These are phyloP conservation scores for Papiliotrema nemorosa DNA, from an alignment of 1,284 basidiomycete species.

Conservation along the genomic window DNA sequence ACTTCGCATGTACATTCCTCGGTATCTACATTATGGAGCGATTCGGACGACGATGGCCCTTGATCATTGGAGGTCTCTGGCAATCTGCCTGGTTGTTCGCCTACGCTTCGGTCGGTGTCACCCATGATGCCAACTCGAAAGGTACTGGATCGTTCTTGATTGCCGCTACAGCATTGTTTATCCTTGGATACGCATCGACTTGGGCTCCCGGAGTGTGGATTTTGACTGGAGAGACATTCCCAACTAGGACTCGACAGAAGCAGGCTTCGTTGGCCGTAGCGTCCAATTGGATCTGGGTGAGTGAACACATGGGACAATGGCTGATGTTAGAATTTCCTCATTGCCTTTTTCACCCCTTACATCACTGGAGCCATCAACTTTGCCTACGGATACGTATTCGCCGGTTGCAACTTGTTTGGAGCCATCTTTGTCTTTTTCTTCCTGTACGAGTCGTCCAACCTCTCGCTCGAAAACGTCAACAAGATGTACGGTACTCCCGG, in stretches of 20 bases:
- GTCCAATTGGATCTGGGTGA: constrained; percentile 60
- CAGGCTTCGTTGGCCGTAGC: constrained; percentile 69
- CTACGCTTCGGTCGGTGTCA: constrained; percentile 70
- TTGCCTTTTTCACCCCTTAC: constrained; percentile 60
- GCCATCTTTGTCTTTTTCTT: constrained; percentile 65
- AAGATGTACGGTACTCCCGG: constrained; percentile 23
- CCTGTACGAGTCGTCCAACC: constrained; percentile 68
- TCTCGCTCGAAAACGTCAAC: constrained; percentile 68
- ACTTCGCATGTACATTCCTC: constrained; percentile 15
- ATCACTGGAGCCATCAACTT: constrained; percentile 55
- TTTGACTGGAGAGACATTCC: constrained; percentile 71
- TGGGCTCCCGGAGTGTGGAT: constrained; percentile 60
- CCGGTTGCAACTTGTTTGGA: constrained; percentile 50
- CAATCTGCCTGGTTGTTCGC: constrained; percentile 74
- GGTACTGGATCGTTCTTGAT: constrained; percentile 66
- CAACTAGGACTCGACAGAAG: constrained; percentile 63
- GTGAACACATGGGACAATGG: background rate
- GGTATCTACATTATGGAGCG: constrained; percentile 16
- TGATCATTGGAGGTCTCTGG: constrained; percentile 68
- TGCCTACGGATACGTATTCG: constrained; percentile 68
- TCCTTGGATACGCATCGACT: constrained; percentile 33
- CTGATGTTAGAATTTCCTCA: constrained; percentile 59
- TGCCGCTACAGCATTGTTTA: constrained; percentile 70
- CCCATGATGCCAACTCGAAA: constrained; percentile 53
- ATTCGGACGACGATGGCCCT: constrained; percentile 45